These are phyloP conservation scores for Lentinus tigrinus DNA, from an alignment of 768 basidiomycete species.

Conservation along the genomic window DNA sequence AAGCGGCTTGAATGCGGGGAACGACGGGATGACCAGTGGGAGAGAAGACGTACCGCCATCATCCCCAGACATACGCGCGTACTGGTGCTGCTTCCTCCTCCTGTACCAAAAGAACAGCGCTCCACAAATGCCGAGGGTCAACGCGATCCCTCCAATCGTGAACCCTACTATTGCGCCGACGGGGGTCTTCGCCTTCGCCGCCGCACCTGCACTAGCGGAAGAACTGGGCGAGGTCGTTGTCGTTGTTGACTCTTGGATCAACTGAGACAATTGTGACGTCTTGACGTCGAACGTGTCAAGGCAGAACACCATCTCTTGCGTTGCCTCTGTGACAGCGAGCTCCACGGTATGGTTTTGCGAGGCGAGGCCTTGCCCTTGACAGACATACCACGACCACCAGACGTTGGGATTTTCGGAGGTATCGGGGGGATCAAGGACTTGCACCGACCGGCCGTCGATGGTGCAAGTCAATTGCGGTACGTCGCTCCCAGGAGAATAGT, in stretches of 20 bases:
- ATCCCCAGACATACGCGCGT: neutral
- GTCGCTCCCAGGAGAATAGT: neutral
- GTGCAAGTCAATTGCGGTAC: neutral
- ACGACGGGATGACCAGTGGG: too few species aligned
- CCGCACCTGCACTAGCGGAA: neutral
- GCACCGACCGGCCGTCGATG: neutral
- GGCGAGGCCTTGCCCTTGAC: neutral
- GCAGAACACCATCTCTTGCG: neutral
- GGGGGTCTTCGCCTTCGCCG: neutral
- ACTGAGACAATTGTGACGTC: neutral
- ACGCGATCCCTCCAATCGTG: neutral
- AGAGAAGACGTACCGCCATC: neutral
- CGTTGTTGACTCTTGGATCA: neutral
- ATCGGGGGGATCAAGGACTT: neutral
- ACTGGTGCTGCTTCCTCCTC: neutral
- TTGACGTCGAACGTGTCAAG: neutral
- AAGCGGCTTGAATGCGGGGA: too few species aligned
- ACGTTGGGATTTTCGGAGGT: neutral
- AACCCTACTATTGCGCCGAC: neutral
- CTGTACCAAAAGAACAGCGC: neutral
- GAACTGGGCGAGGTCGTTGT: neutral
- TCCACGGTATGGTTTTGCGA: slow-evolving; percentile 5
- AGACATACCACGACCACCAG: neutral
- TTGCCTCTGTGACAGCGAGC: neutral
- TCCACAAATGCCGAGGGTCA: neutral